Base-by-base conservation (phyloP, 2,329 filamentous ascomycete genomes). In the Arthrobotrys conoides region DNA sequence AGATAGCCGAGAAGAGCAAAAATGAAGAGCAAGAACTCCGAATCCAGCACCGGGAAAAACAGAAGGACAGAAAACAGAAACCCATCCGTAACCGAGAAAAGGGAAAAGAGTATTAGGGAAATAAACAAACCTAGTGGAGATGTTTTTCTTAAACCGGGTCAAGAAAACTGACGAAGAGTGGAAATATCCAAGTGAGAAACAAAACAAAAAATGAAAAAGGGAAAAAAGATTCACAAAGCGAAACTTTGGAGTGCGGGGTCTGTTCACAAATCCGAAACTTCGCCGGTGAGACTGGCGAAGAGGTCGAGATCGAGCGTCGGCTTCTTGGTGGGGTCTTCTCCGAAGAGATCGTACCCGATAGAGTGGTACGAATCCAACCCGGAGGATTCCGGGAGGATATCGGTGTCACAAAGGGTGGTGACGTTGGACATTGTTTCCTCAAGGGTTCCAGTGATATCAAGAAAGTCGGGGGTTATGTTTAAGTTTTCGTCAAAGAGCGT, bases 151-250 rank as follows among this genome's bases (percentile, higher is more conserved):
- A 55, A 72, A 61, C 12, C 12, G 18, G 53, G 53, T 72, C 68
- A 78, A 69, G 75, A 78, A 78, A 72, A 78, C 75, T 78, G 75
- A 38, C 63, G 68, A 78, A 65, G 75, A 78, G 63, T 72, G 57
- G 46, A 55, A 70, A 67, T 24, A 9, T 69, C 55, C 57, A 59
- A 18, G 4, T 48, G 30, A 55, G 61, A 64, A 71, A 30, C 33
- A 55, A 71, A 72, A 41, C 41, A 55, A 57, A 33, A 64, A 57
- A 27, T 16, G 33, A 66, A 66, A 61, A 44, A 30, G 41, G 46
- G 33, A 36, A 36, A 65, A 41, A 27, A 14, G 44, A 16, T 44
- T 16, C 9, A 20, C n/a, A 27, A 33, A 51, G 6, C 36, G 36
- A 61, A 61, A 44, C 33, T 44, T 61, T 44, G 18, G 36, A n/a